A percentile compares a stretch with the other conserved stretches of the same genome.
These are phyloP conservation scores for Agarophyton chilense DNA, from an alignment of 23 red algal genomes.

Conservation along the genomic window DNA sequence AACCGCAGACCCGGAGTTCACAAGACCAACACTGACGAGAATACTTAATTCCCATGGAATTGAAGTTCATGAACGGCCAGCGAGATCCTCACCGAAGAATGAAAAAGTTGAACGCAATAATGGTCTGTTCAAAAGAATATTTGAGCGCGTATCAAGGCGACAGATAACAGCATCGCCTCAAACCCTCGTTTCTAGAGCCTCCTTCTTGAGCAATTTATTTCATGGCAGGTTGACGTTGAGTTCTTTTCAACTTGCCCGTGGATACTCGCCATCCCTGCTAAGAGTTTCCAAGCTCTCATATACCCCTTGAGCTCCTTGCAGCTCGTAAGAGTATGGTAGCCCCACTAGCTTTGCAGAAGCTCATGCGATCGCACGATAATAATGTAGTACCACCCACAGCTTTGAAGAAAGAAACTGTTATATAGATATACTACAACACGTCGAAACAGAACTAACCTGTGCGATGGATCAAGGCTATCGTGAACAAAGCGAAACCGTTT, in stretches of 20 bases:
- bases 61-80: background rate
- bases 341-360: background rate
- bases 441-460: conserved; percentile 22
- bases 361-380: background rate
- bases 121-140: conserved; percentile 14
- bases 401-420: background rate
- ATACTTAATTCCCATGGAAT: background rate
- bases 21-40: background rate
- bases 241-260: background rate
- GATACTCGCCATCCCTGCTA: conserved; percentile 5
- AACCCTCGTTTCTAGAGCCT: background rate
- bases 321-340: conserved; percentile 1
- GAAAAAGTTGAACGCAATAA: conserved; percentile 32
- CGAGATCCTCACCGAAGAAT: conserved; percentile 3
- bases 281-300: background rate
- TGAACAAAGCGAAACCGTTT: conserved; percentile 1
- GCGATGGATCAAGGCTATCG: conserved; percentile 17
- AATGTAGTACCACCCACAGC: background rate
- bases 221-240: conserved; percentile 8
- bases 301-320: background rate
- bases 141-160: background rate
- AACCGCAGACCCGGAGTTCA: conserved; percentile 27
- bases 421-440: conserved; percentile 30
- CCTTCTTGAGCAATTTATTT: conserved; percentile 25
- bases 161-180: background rate